These are phyloP conservation scores for Diphasiastrum complanatum DNA, from an alignment of 83 land plant genomes.

Conservation along the genomic window DNA sequence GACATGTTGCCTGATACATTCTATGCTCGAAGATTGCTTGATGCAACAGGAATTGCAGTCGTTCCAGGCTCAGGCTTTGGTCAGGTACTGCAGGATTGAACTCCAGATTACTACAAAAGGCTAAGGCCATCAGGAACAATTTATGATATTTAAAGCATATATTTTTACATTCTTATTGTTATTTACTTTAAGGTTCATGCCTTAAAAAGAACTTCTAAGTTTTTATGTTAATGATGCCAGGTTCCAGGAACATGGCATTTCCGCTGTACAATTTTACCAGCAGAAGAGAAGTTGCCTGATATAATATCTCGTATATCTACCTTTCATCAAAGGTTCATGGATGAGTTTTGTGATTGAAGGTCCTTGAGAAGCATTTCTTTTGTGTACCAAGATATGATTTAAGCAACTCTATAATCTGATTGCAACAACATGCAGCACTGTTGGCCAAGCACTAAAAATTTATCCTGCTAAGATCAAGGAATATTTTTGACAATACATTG, in stretches of 20 bases:
- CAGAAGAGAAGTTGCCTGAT: slow-evolving; percentile 35
- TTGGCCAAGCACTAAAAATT: no score
- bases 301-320: slow-evolving; percentile 19
- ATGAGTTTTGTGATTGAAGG: slow-evolving; percentile 34
- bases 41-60: slow-evolving; percentile 91
- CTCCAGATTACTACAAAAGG: not conserved
- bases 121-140: not conserved
- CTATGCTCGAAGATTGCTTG: slow-evolving; percentile 70
- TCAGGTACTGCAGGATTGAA: slow-evolving; percentile 45
- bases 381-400: no score
- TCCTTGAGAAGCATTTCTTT: no score
- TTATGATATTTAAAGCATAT: not conserved
- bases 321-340: slow-evolving; percentile 40
- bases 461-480: no score
- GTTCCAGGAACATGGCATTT: slow-evolving; percentile 44
- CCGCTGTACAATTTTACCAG: slow-evolving; percentile 33
- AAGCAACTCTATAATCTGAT: no score
- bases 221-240: slow-evolving; percentile 3
- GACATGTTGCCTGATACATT: slow-evolving; percentile 78
- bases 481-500: no score
- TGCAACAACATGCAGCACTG: no score
- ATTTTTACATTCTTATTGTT: not conserved
- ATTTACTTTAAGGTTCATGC: slow-evolving; percentile 32
- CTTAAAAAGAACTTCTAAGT: not conserved
- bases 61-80: slow-evolving; percentile 99